Conservation (phyloP, 129 eudicot species). For the Rutidosis leptorrhynchoides region DNA sequence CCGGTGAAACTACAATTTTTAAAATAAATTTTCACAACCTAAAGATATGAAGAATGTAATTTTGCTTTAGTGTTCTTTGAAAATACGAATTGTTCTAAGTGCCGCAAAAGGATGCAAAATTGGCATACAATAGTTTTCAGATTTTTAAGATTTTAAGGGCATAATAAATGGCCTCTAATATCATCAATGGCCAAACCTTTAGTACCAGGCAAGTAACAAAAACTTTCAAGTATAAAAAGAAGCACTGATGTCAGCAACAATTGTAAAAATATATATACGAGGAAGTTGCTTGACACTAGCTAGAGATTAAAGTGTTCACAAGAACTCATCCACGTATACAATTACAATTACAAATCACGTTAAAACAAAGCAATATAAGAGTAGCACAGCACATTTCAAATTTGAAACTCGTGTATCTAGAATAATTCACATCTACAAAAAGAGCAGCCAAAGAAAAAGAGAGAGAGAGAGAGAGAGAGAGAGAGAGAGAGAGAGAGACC, state of each 20-base stretch:
- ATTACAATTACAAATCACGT: background rate
- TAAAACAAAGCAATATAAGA: background rate
- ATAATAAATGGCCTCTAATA: background rate
- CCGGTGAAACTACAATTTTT: constrained; percentile 65
- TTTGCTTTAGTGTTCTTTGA: background rate
- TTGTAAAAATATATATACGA: constrained; percentile 5
- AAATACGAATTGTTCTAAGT: background rate
- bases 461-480: constrained; percentile 38
- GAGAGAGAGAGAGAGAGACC: constrained; percentile 40
- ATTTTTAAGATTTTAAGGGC: background rate
- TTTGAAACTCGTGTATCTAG: background rate
- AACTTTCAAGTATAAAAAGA: background rate
- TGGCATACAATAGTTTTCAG: background rate
- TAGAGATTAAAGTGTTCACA: constrained; percentile 6
- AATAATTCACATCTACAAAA: background rate
- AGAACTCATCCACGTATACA: background rate
- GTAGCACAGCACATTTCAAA: constrained; percentile 9
- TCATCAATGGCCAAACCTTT: constrained; percentile 4
- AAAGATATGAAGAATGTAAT: background rate
- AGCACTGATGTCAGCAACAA: constrained; percentile 4
- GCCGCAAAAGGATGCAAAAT: background rate
- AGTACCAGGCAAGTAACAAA: background rate
- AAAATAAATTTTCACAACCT: constrained; percentile 16
- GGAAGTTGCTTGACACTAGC: background rate
- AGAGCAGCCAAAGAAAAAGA: constrained; percentile 2